Evolutionary conservation across 2,329 filamentous ascomycete species (phyloP), one percentile per base, ranked within the genome.

Genomic region (Bimuria novae-zelandiae): DNA sequence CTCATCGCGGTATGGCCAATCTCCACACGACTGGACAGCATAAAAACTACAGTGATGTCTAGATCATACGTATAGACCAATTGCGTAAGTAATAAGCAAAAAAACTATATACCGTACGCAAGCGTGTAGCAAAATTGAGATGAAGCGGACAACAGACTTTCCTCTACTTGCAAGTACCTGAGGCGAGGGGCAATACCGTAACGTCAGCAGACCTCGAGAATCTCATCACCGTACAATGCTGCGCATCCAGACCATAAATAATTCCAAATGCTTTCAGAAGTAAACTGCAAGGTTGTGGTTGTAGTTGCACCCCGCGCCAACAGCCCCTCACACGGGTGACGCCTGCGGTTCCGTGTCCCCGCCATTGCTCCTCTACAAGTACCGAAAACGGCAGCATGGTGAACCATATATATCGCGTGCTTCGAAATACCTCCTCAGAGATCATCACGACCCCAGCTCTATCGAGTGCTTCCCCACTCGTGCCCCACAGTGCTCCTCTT

Each of bases 281-380:
- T 11, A 40, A 17, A 11, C 7, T 11, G 10, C 19, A 22, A 23
- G 3, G 2, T n/a, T n/a, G n/a, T n/a, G 36, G 17, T 8, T 23
- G 17, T 22, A 11, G 17, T 19, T 6, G 36, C 36, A 40, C 36
- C 36, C 36, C 36, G 36, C 36, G 11, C 19, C 6, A 14, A 36
- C 25, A 33, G 27, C 54, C 51, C 55, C 48, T 54, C n/a, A n/a
- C 50, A 50, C 47, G 39, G 44, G 52, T 52, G 43, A 57, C 51
- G 51, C 30, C 30, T n/a, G n/a, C 17, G 11, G 37, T 43, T 56
- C 50, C 51, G 25, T 21, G 27, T 35, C 17, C 36, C 46, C 51
- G 54, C 49, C 27, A 33, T 37, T 17, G 29, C 21, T 8, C 17
- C 27, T 30, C 37, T 32, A 42, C 27, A 41, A 54, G 36, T 22